Evolutionary conservation across 306 rosid species (phyloP), one percentile per base, ranked within the genome.

Genomic region (Rosa persica): DNA sequence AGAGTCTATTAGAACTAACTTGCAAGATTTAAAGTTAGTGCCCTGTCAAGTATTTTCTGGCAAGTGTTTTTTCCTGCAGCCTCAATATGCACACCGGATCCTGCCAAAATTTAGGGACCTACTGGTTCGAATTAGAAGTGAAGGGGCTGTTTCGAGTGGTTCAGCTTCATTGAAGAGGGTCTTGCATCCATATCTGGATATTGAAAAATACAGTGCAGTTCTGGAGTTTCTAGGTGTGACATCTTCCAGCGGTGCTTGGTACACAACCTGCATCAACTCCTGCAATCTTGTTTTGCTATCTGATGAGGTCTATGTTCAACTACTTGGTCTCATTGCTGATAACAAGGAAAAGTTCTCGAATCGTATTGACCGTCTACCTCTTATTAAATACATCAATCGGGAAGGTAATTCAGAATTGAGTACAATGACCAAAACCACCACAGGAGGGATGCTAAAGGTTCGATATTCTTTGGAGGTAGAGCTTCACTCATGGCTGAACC

Each of bases 401-500:
- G 54, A 72, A 72, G 82, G 73, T 11, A 60, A 61, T 39, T 17
- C 64, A 65, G 48, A 62, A 46, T 6, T 60, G 11, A 47, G 65
- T 71, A 25, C 76, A n/a, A 60, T 70, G 34, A 30, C 34, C 22
- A 2, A 34, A 27, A 30, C 70, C 12, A 25, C 57, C 42, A 22
- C 6, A 15, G 46, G 10, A 36, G 52, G 20, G 19, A 25, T 8
- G 12, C 12, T 44, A 17, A 12, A 22, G 13, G 16, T 79, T 34
- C 66, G 2, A 36, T 79, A 72, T 38, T 71, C 51, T 60, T 3
- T 0, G 27, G 25, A 44, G n/a, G 30, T 7, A 16, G 72, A 79
- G 64, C 27, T 79, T 71, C 78, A 72, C 30, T 9, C 61, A 11
- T 79, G 82, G 82, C 30, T 79, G 62, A 71, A 12, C 42, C 46